Base-by-base conservation (phyloP, 2,329 filamentous ascomycete genomes). In the Thyridium curvatum region DNA sequence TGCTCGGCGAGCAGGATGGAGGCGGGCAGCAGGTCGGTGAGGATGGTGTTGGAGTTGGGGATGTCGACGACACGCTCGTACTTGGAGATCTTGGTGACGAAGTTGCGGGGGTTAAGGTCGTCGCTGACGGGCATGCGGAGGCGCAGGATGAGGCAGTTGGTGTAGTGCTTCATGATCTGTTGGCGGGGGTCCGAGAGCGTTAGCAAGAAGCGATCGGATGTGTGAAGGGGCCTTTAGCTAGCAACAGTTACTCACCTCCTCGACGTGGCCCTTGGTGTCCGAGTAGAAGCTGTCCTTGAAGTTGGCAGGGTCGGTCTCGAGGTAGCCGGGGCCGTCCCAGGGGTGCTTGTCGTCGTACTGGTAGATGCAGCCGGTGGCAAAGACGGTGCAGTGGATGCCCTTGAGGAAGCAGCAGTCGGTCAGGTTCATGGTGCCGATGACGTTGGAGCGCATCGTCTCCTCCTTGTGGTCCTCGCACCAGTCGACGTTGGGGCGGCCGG, bases 391-490 rank as follows among this genome's bases (percentile, higher is more conserved):
- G 56, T 84, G 80, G 39, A 84, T 69, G 46, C 68, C 69, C 41
- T 66, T 67, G 46, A 72, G 61, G 50, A 64, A 74, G 60, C 79
- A 84, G 56, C 65, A 68, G 53, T 84, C 78, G 28, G 77, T 67
- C 50, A 84, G 59, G 54, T 79, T 82, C 47, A 82, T 53, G 29
- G 78, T 76, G 39, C 80, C 80, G 34, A 83, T 72, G 40, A 79
- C 79, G 52, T 85, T 85, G 55, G 74, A 81, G 42, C 79, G 71
- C 53, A 84, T 73, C 7, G 80, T 84, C 40, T 75, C 73, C 58
- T 80, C 73, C 61, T 76, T 81, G 65, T 84, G 73, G 52, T 81
- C 76, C 62, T 85, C 81, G 51, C 80, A 84, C 79, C 79, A 83
- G 60, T 84, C 80, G 55, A 83, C 78, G 47, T 84, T 84, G 45